A percentile compares a stretch with the other conserved stretches of the same genome.
Conservation (phyloP, 441 rosid genomes). For the Populus hybrid region DNA sequence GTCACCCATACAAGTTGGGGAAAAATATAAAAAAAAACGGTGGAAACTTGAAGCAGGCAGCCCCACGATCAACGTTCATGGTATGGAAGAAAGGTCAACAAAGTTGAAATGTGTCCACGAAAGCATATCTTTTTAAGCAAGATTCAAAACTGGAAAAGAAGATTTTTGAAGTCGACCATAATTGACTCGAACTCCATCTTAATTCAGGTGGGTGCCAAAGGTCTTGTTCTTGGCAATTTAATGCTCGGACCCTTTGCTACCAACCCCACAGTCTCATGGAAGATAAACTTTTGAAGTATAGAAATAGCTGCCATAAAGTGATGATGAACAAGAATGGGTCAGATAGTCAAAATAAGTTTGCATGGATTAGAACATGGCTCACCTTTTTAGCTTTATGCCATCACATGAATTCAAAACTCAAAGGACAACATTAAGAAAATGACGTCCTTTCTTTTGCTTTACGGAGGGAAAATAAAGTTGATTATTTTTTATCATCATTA, state of each 20-base stretch:
- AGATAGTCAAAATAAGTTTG: not conserved
- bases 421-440: not conserved
- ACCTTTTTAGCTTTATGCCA: not conserved
- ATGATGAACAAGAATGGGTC: not conserved
- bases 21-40: not conserved
- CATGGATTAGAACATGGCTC: not conserved
- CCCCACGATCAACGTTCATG: not conserved
- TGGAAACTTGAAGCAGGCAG: not conserved
- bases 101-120: not conserved
- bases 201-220: too few species aligned
- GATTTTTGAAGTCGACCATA: not conserved
- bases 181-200: not conserved
- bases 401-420: not conserved
- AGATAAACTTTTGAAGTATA: too few species aligned
- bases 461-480: not conserved
- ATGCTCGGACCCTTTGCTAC: too few species aligned
- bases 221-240: too few species aligned
- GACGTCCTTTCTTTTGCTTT: not conserved
- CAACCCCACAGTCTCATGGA: too few species aligned
- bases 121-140: not conserved
- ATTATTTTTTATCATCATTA: too few species aligned
- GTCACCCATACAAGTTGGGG: too few species aligned
- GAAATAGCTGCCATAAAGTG: not conserved
- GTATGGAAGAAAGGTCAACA: not conserved
- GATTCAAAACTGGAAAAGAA: not conserved